Percentiles rank a stretch among this genome's conserved stretches.
These are phyloP conservation scores for Echites panduratus DNA, from an alignment of 257 asterid genomes.

Conservation along the genomic window DNA sequence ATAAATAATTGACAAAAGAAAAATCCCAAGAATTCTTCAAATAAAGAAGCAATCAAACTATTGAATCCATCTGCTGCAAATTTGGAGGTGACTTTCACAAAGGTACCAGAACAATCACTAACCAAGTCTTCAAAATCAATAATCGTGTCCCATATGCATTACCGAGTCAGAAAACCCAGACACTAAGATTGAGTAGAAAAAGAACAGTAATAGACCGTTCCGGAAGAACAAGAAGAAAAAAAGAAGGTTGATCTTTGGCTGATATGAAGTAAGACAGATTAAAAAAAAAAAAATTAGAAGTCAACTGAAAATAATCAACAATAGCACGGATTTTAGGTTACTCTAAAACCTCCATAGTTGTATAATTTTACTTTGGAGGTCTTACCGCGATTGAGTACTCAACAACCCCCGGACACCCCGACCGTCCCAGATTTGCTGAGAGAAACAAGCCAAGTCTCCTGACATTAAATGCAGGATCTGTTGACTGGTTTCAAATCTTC, in stretches of 20 bases:
- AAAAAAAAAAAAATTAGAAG: neutral
- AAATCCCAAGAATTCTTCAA: constrained; percentile 16
- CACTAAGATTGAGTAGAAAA: neutral
- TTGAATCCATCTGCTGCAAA: constrained; percentile 13
- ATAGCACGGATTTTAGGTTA: neutral
- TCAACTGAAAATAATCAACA: neutral
- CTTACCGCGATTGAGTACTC: neutral
- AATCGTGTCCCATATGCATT: constrained; percentile 13
- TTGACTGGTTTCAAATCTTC: neutral
- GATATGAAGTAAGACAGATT: neutral
- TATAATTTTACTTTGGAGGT: neutral
- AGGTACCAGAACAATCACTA: constrained; percentile 19
- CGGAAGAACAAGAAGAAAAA: neutral
- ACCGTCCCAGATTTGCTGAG: constrained; percentile 2
- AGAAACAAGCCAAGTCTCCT: neutral
- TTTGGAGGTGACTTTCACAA: constrained; percentile 11
- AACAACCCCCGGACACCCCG: neutral
- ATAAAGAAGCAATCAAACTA: constrained; percentile 10
- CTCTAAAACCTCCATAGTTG: too few relatives aligned
- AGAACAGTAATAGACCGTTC: neutral
- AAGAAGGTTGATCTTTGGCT: too few relatives aligned
- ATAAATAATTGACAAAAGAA: constrained; percentile 12
- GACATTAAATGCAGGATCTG: neutral
- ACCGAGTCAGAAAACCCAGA: neutral
- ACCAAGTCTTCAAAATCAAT: constrained; percentile 12